Base-by-base conservation (phyloP, 2,329 filamentous ascomycete species). In the Fusarium albidum region DNA sequence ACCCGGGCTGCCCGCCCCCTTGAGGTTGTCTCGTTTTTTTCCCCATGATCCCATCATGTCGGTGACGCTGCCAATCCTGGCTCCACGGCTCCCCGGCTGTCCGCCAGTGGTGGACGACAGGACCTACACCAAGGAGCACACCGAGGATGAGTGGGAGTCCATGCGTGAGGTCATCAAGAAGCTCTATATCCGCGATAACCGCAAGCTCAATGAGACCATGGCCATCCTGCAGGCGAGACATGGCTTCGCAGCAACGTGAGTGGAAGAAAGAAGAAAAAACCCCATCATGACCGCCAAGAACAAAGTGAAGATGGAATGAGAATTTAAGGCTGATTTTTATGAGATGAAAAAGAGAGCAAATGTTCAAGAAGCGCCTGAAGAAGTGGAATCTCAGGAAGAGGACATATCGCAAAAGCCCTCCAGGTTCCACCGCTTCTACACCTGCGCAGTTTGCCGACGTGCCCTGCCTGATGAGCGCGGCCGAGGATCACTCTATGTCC, bases 361-460 rank as follows among this genome's bases (percentile, higher is more conserved):
- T 74, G 71, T 75, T 73, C 47, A 75, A 75, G 51, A 75, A 75
- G 55, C 67, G 72, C 27, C 59, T 75, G 37, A 72, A 71, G 59
- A 75, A 73, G 55, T 75, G 72, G 72, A 70, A 72, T 42, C 53
- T 75, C 17, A 69, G 72, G 45, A 75, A 75, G 48, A 66, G 71
- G 31, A 63, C 64, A 46, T 73, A 74, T 55, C 66, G 71, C 37
- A 73, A 69, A 55, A 64, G 65, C 27, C 57, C 55, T 34, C 29
- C 55, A 10, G 57, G 46, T 21, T 61, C 64, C 25, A 49, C 49
- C 11, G 56, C 57, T 49, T 65, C 65, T 9, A 65, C 64, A 21
- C 60, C 65, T n/a, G 21, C 45, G 42, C 49, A 45, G 28, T 37
- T 47, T 28, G 31, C 54, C 41, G 57, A 61, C 35, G 51, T 40